A percentile compares a stretch with the other conserved stretches of the same genome.
Conservation (phyloP, 108 stramenopile genomes). For the Pseudonitzschia pungens region DNA sequence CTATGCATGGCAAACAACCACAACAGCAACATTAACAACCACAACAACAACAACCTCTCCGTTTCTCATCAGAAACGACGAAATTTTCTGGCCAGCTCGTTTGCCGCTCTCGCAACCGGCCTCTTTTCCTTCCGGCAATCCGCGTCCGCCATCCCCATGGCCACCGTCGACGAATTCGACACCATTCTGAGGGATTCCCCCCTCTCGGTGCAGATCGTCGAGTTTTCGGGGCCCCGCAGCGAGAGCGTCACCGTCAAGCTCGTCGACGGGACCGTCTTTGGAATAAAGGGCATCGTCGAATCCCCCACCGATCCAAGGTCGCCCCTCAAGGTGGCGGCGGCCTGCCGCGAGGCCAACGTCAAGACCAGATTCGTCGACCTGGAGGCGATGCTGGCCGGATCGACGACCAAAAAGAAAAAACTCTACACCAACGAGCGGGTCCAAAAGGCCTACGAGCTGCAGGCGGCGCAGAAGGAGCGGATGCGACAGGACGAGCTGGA, state of each 20-base stretch:
- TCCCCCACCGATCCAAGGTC: conserved; percentile 70
- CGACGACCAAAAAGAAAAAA: conserved; percentile 65
- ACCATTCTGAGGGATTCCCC: conserved; percentile 63
- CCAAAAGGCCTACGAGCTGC: conserved; percentile 65
- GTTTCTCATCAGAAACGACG: background rate
- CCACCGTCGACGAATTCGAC: conserved; percentile 72
- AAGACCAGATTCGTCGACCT: conserved; percentile 64
- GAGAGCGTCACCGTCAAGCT: conserved; percentile 73
- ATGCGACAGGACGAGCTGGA: conserved; percentile 76
- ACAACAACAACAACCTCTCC: background rate
- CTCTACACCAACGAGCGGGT: conserved; percentile 75
- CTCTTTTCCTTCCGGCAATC: conserved; percentile 16
- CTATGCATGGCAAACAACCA: background rate
- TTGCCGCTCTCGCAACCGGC: background rate
- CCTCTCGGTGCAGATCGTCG: conserved; percentile 59
- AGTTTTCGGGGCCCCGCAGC: conserved; percentile 70
- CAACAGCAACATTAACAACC: background rate
- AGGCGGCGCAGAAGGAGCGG: conserved; percentile 54
- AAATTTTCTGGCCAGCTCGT: background rate
- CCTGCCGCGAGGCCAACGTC: conserved; percentile 66
- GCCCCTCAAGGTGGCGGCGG: conserved; percentile 67
- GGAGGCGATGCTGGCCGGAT: conserved; percentile 44
- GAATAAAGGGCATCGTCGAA: conserved; percentile 76
- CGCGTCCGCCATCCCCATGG: conserved; percentile 56
- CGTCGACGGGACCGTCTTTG: conserved; percentile 76